Evolutionary conservation across 371 early-diverging fungal genomes (phyloP), one percentile per base, ranked within the genome.

Genomic region (Mortierella sp.): DNA sequence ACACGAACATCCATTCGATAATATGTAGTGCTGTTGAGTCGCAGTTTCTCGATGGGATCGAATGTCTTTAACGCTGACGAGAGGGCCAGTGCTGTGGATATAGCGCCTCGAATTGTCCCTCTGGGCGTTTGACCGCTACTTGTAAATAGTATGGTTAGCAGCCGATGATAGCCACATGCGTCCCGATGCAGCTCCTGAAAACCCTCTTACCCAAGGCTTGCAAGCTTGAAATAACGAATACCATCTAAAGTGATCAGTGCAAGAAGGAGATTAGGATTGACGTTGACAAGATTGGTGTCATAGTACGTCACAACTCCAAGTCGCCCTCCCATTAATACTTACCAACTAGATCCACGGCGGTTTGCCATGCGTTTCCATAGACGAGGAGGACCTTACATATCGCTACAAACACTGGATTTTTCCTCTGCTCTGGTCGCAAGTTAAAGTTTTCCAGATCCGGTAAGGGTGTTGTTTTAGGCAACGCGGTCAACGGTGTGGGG

Each of bases 61-160:
- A 67, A 65, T 17, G 63, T 65, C 7, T 54, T 44, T 14, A 67
- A 54, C 17, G 72, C 63, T 17, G 43, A 49, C 13, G 80, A 43
- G 12, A 73, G 57, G 12, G 79, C 72, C 40, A 80, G 48, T 14
- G 46, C 80, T 47, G 79, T 80, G 4, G 80, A 80, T 31, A 80
- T 80, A 8, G 73, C 73, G 19, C 80, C 80, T 55, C 78, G 80
- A 22, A 80, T 66, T 1, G 80, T 80, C 24, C 79, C 67, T 45
- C 60, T 68, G n/a, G 80, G 80, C 31, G 80, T 80, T 27, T 62
- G 67, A 41, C 80, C 80, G 45, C 80, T 80, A 63, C 22, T 34
- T n/a, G n/a, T n/a, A n/a, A n/a, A n/a, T n/a, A n/a, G n/a, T n/a
- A n/a, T n/a, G n/a, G n/a, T n/a, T n/a, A n/a, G n/a, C 44, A 22